Evolutionary conservation across 257 asterid genomes (phyloP), one percentile per base, ranked within the genome.

Genomic region (Oldenlandia corymbosa): DNA sequence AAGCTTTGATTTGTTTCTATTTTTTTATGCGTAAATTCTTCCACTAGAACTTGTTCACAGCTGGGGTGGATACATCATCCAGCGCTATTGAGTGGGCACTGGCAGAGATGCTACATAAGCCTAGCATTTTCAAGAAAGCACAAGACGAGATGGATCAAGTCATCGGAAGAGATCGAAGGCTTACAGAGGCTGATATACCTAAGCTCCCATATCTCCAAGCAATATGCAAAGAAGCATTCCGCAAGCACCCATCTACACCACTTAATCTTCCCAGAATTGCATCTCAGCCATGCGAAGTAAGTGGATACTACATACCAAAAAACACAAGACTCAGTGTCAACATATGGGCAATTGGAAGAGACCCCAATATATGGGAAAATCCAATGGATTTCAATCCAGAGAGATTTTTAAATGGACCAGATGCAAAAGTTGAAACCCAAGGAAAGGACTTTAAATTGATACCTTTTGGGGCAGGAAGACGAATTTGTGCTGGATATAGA

Each of bases 281-380:
- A 5, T 28, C 62, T 0, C 68, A 77, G 2, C 67, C 75, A 1
- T 83, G 88, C 48, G 52, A 10, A 7, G 75, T 83, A 8, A 49
- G 77, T 28, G 88, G 82, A 1, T 72, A 72, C 41, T 62, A 73
- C 67, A 80, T 83, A 68, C 85, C 84, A 0, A 68, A 80, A 53
- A 58, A 71, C 36, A 83, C 85, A 0, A 62, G 80, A 30, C 77
- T 83, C 8, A 75, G 77, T 9, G 84, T 83, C 14, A 80, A 83
- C 69, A 80, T 80, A 48, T 80, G 88, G 88, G 85, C 88, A 0
- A 83, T 83, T 11, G 84, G 88, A 28, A 65, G 84, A 66, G 84
- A 83, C 14, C 80, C 84, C 0, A 18, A 68, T 1, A 80, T 80
- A 39, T 82, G 88, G 84, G 84, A 80, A 50, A 71, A 83, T 56